Evolutionary conservation across 495 filamentous ascomycete genomes (phyloP), one percentile per base, ranked within the genome.

Genomic region (Hypoxylon trugodes): DNA sequence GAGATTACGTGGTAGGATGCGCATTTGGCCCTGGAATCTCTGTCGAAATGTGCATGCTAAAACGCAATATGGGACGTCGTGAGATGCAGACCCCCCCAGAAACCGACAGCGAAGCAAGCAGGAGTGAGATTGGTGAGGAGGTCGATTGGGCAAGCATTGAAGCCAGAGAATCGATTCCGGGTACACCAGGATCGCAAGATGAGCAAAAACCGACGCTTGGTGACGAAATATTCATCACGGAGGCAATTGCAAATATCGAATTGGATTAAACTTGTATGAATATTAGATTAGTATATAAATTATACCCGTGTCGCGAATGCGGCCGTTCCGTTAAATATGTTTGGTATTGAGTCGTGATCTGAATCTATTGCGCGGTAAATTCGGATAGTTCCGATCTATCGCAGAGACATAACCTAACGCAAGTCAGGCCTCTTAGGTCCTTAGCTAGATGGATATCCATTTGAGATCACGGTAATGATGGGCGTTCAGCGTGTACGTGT

Each of bases 1-100:
- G 74, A 45, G 82, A 88, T 40, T 77, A 86, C 33, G 79, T 89
- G 15, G 80, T 87, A n/a, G 86, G 83, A 0, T 84, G 82, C 50
- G 84, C 84, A 13, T 90, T 89, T 72, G 87, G 87, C 4, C 87
- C 87, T 0, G 86, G 87, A 2, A 83, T 90, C 25, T 62, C 79
- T 15, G 74, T 88, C 25, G 87, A 89, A 77, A 87, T 87, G 83
- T 83, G 83, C 65, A 72, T 87, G 63, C 62, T 87, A 38, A 81
- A 77, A 71, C 73, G 84, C 13, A 77, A 77, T 28, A 52, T 75
- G 56, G 59, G 62, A n/a, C 42, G 26, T 3, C 52, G 38, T 2
- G 63, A 45, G 6, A 42, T 52, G n/a, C 73, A 77, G 43, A 79
- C 77, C 19, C 76, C 77, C 43, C 78, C 77, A 2, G 78, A 80